Base-by-base conservation (phyloP, 495 filamentous ascomycete species). In the Penicillium malachiteum region DNA sequence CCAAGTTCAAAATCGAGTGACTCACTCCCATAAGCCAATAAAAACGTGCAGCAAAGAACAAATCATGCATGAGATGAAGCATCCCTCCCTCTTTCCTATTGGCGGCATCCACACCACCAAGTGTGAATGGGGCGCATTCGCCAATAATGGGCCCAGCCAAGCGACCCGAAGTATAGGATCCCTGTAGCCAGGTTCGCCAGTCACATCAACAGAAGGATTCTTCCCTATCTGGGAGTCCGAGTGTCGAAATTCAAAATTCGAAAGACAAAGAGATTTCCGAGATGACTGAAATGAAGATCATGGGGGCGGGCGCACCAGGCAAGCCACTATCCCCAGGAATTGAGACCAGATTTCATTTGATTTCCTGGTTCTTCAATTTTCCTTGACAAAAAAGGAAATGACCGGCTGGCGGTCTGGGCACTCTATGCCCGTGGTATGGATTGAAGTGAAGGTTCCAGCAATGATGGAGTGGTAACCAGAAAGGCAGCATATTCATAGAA, bases 121-220 rank as follows among this genome's bases (percentile, higher is more conserved):
- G 21, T 26, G 21, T 26, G 21, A 4, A 26, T 26, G 21, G 50
- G 26, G 31, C 9, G 10, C 34, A 21, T 38, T 44, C 21, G 26
- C 55, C 62, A 62, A 54, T 56, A 46, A 60, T 62, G 62, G n/a
- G 45, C 5, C n/a, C 32, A 54, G 50, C 44, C 52, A 51, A 58
- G 31, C 37, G 46, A 46, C 48, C 26, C n/a, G 35, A 55, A 62
- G n/a, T 54, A 59, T 50, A 57, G 46, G 49, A 46, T 26, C 34
- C 26, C 43, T 37, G 17, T 16, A 32, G n/a, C 34, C 34, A 51
- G 32, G 31, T 52, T 41, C 18, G 17, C 52, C 32, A 48, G 52
- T 35, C 51, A 40, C 39, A 21, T 44, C 52, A 47, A 35, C 12
- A 48, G 52, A 46, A 8, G 4, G 56, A 54, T 55, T 49, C 7